Evolutionary conservation across 371 early-diverging fungal genomes (phyloP).

Genomic region (Thermomucor indicae-seudaticae): DNA sequence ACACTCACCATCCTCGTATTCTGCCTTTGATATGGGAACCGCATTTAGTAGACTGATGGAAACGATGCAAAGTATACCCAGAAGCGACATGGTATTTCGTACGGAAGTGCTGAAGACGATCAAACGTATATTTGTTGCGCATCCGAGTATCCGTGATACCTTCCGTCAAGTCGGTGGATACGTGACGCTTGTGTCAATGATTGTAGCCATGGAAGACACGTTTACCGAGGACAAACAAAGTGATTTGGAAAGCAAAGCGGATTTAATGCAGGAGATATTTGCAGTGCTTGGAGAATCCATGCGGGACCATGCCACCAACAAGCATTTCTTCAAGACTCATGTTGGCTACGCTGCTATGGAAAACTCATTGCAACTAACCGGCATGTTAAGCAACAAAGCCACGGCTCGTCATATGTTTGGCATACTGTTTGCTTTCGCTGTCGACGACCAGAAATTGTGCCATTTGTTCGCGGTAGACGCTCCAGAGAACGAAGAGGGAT

Average conservation of each 20-base stretch:
- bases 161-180: conserved; percentile 64
- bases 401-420: conserved; percentile 51
- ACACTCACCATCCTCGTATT: not conserved
- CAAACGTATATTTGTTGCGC: conserved; percentile 44
- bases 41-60: conserved; percentile 61
- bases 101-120: conserved; percentile 53
- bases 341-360: conserved; percentile 56
- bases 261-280: conserved; percentile 25
- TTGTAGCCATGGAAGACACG: conserved; percentile 58
- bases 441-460: conserved; percentile 44
- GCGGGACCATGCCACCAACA: conserved; percentile 52
- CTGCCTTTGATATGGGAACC: conserved; percentile 23
- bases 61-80: conserved; percentile 52
- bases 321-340: conserved; percentile 46
- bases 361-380: conserved; percentile 60
- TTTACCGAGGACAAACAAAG: conserved; percentile 15
- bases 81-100: conserved; percentile 55
- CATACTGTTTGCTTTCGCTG: conserved; percentile 58
- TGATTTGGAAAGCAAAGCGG: not conserved
- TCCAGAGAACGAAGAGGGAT: not conserved
- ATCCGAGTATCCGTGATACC: conserved; percentile 41
- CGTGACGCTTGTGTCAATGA: conserved; percentile 59
- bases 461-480: conserved; percentile 42
- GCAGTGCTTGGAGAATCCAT: conserved; percentile 56
- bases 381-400: conserved; percentile 32